phyloP scores from a whole-genome alignment of 441 rosid genomes.

The Geranium incanum region DNA sequence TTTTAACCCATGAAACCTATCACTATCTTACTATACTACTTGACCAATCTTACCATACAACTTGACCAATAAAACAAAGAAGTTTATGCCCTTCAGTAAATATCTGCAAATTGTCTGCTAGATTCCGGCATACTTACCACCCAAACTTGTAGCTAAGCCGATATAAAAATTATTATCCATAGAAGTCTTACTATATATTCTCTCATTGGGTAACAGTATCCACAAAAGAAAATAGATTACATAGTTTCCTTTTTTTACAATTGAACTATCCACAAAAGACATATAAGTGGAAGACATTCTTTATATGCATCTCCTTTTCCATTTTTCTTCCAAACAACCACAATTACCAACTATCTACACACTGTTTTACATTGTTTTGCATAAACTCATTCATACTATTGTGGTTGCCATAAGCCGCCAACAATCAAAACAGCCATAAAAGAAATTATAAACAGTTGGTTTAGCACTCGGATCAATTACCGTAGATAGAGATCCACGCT shows the following conservation, averaged over 20 bases:
- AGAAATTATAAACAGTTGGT: neutral
- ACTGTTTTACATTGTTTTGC: neutral
- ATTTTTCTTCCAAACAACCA: neutral
- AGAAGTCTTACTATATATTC: neutral
- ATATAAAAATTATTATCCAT: no score
- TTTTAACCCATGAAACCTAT: neutral
- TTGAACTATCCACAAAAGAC: neutral
- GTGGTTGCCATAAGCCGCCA: slow-evolving; percentile 4
- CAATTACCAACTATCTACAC: neutral
- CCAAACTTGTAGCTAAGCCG: neutral
- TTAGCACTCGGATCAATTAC: slow-evolving; percentile 35
- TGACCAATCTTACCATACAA: neutral
- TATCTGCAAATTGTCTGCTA: neutral
- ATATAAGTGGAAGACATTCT: neutral
- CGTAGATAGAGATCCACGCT: slow-evolving; percentile 83
- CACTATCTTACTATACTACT: neutral
- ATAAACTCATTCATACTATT: neutral
- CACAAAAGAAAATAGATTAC: neutral
- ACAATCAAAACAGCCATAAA: neutral
- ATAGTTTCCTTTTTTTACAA: slow-evolving; percentile 2
- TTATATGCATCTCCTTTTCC: neutral
- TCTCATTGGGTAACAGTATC: neutral
- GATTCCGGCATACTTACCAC: neutral
- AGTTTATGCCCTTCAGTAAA: neutral
- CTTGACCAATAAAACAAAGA: neutral